Evolutionary conservation across 352 stramenopile species (phyloP).

Genomic region (Pythium pyrilobum): DNA sequence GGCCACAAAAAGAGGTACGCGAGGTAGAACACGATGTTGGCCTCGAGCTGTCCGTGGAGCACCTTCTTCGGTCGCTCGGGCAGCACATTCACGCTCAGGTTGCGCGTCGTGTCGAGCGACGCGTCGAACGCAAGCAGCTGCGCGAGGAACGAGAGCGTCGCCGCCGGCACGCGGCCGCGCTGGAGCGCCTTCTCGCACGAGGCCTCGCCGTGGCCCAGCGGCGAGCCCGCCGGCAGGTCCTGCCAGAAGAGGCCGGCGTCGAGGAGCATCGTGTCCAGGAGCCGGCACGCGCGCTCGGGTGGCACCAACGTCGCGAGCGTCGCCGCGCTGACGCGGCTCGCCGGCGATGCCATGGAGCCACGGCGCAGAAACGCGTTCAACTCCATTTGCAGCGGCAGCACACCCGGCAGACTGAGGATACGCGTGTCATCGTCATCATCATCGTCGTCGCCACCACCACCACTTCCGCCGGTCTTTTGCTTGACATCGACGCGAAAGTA

Average conservation of each 20-base stretch:
- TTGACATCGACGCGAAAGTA: slow-evolving; percentile 31
- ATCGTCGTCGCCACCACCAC: too few relatives aligned
- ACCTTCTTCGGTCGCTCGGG: slow-evolving; percentile 39
- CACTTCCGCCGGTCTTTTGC: too few relatives aligned
- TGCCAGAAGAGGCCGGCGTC: slow-evolving; percentile 33
- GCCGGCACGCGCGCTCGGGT: slow-evolving; percentile 21
- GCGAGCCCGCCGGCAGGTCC: slow-evolving; percentile 33
- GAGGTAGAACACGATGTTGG: slow-evolving; percentile 67
- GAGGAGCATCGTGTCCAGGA: slow-evolving; percentile 45
- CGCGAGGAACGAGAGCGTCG: slow-evolving; percentile 31
- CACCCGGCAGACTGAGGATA: slow-evolving; percentile 30
- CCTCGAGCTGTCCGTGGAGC: slow-evolving; percentile 39
- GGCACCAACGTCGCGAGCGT: neutral
- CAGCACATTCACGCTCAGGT: slow-evolving; percentile 32
- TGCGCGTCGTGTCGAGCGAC: slow-evolving; percentile 33
- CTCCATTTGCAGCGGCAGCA: slow-evolving; percentile 53
- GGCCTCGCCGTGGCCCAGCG: slow-evolving; percentile 21
- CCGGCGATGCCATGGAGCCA: too few relatives aligned
- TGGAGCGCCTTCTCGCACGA: slow-evolving; percentile 21
- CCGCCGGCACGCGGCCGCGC: slow-evolving; percentile 25
- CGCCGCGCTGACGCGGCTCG: neutral
- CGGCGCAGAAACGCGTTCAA: slow-evolving; percentile 46
- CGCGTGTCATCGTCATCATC: slow-evolving; percentile 5
- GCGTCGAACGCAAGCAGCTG: slow-evolving; percentile 26
- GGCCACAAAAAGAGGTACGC: slow-evolving; percentile 85